Percentiles rank a stretch among this genome's conserved stretches.
These are phyloP conservation scores for Rhamnella rubrinervis DNA, from an alignment of 331 rosid species.

Conservation along the genomic window DNA sequence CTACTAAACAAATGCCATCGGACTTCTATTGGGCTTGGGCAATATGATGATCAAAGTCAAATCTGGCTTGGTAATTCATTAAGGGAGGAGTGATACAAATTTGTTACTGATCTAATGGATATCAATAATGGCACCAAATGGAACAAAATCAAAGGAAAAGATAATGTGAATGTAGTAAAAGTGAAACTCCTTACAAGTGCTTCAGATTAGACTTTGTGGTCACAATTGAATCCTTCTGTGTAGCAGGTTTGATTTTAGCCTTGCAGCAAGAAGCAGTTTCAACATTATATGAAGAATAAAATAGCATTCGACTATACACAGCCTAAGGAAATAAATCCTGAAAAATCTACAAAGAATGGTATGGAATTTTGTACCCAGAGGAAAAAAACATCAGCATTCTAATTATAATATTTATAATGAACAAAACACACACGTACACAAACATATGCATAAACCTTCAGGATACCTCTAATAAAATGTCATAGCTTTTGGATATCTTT, in stretches of 20 bases:
- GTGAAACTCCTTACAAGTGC: constrained; percentile 67
- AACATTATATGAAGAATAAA: constrained; percentile 19
- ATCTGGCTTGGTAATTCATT: not conserved
- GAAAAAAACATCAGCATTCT: not conserved
- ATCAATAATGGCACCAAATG: not conserved
- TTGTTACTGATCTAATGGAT: not conserved
- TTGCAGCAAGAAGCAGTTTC: constrained; percentile 36
- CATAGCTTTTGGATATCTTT: constrained; percentile 67
- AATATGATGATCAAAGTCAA: not conserved
- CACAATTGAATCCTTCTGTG: constrained; percentile 50
- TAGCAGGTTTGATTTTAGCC: constrained; percentile 79
- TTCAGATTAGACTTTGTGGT: constrained; percentile 77
- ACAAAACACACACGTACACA: constrained; percentile 3
- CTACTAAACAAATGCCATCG: not conserved
- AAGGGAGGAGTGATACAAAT: not conserved
- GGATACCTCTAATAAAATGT: constrained; percentile 76
- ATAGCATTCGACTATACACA: not conserved
- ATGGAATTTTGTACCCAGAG: not conserved
- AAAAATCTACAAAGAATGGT: constrained; percentile 9
- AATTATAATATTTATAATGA: not conserved
- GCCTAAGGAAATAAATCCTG: not conserved
- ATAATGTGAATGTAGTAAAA: not conserved
- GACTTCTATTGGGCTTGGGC: not conserved
- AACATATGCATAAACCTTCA: constrained; percentile 8
- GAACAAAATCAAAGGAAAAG: not conserved